Base-by-base conservation (phyloP, 805 yeast genomes). In the Saturnispora serradocipensis region DNA sequence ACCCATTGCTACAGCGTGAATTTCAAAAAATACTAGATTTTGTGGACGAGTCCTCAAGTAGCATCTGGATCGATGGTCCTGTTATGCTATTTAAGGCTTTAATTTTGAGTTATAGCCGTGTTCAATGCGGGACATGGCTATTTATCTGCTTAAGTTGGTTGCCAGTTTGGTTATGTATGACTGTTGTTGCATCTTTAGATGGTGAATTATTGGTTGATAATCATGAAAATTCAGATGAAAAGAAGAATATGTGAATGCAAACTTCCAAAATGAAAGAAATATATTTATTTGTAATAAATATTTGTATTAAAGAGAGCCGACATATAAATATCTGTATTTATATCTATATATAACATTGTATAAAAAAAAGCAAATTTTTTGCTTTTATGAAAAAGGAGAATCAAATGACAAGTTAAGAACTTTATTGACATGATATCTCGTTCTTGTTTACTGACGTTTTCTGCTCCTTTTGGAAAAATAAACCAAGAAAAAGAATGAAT, bases 91-190 rank as follows among this genome's bases (percentile, higher is more conserved):
- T 83, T 49, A 61, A 66, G 20, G 80, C 81, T 0, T 68, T 89
- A 15, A 63, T 82, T 10, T 71, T 77, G 27, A 80, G 88, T 3
- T 87, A 90, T 84, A 61, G 71, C 25, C 78, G 81, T 38, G 67
- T 86, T 52, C 85, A 84, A 51, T 82, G 86, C 53, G 88, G 96
- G 91, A 86, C 96, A 0, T 88, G 96, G 90, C 75, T 79, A 52
- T 76, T 86, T 24, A 63, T 89, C 2, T 72, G 81, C 40, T 69
- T 83, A 42, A 86, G 88, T 0, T 89, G 96, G 96, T 64, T 82
- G 38, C 95, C 97, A 3, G 75, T 81, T 5, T 91, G 98, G 98
- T 43, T 81, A 3, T 54, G 60, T 18, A 55, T 55, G 45, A 38
- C 61, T 36, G 25, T 63, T 3, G 59, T 65, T n/a, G 51, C 64